A percentile compares a stretch with the other conserved stretches of the same genome.
phyloP scores from a whole-genome alignment of 768 basidiomycete species.

The Mycena belliarum region DNA sequence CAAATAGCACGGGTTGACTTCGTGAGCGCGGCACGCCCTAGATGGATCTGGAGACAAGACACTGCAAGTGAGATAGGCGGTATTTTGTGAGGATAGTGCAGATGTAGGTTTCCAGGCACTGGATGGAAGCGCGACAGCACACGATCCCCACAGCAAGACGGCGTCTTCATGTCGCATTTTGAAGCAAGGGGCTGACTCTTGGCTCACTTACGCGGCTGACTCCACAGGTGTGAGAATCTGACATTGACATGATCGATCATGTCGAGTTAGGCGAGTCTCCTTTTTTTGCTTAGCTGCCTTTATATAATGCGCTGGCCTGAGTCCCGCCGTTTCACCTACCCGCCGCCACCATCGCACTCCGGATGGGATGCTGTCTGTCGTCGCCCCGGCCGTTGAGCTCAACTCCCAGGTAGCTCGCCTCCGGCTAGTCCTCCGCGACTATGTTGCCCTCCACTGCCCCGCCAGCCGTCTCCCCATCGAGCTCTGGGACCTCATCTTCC shows the following conservation, averaged over 20 bases:
- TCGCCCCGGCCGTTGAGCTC: neutral
- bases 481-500: constrained; percentile 19
- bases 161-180: too few species aligned
- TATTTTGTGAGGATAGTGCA: too few species aligned
- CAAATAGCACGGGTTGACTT: too few species aligned
- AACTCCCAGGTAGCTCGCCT: constrained; percentile 2
- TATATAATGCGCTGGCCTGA: neutral
- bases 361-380: constrained; percentile 1
- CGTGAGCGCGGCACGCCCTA: too few species aligned
- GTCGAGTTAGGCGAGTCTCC: neutral
- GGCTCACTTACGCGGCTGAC: too few species aligned
- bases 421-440: neutral
- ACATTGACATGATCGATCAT: neutral
- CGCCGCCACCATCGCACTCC: neutral
- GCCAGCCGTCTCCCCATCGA: constrained; percentile 14
- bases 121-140: too few species aligned
- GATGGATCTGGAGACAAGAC: too few species aligned
- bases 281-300: neutral
- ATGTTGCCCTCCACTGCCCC: constrained; percentile 6
- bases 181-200: too few species aligned
- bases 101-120: too few species aligned
- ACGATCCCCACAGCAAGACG: too few species aligned
- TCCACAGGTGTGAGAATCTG: too few species aligned
- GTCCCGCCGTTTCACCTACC: neutral
- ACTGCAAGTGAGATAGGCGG: too few species aligned